Evolutionary conservation across 345 rosid species (phyloP).

Genomic region (Citrus cavaleriei): DNA sequence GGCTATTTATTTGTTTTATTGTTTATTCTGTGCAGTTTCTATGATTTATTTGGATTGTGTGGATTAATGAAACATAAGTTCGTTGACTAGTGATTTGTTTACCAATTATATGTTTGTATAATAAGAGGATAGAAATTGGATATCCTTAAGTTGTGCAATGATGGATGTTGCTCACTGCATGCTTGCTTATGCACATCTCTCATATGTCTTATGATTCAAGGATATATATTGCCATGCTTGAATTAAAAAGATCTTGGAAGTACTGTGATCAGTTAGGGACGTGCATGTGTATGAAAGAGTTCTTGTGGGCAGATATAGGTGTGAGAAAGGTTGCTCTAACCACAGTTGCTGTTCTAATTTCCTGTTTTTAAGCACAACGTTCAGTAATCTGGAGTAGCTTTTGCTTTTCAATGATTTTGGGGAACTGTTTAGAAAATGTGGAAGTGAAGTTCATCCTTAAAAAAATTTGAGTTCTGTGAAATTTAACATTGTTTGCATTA

Average conservation of each 20-base stretch:
- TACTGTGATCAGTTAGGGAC: background rate
- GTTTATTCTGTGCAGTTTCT: background rate
- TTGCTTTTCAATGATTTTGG: background rate
- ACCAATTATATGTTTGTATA: background rate
- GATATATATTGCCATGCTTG: background rate
- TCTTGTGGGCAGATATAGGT: background rate
- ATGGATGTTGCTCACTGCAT: background rate
- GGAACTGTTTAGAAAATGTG: no score
- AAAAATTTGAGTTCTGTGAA: background rate
- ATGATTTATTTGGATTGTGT: background rate
- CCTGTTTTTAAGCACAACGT: background rate
- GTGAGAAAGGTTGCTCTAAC: background rate
- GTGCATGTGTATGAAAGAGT: background rate
- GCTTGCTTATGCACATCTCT: background rate
- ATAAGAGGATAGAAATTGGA: background rate
- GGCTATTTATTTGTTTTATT: slow-evolving; percentile 9
- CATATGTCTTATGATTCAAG: background rate
- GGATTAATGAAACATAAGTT: background rate
- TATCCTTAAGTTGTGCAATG: background rate
- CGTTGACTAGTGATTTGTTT: background rate
- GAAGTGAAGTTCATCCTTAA: no score
- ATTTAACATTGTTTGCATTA: background rate
- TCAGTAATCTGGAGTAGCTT: background rate
- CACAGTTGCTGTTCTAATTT: background rate
- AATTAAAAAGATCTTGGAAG: background rate